Conservation (phyloP, 352 stramenopile genomes). For the Phytophthora meadii region DNA sequence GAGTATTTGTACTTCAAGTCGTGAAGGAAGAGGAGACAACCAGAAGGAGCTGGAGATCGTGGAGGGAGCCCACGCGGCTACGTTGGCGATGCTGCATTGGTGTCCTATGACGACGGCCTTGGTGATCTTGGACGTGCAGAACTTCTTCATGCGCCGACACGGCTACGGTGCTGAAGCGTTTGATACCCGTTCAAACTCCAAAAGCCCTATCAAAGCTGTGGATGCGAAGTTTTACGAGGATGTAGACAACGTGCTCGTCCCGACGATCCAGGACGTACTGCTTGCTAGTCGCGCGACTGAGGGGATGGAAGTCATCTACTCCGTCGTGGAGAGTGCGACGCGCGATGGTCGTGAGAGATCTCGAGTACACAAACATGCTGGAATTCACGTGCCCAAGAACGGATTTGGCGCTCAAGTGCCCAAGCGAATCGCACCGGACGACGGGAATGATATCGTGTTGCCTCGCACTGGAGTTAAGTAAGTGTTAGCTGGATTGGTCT, state of each 20-base stretch:
- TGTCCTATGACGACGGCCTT: constrained; percentile 72
- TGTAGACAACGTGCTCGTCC: constrained; percentile 59
- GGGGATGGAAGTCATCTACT: constrained; percentile 89
- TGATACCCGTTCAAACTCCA: not conserved
- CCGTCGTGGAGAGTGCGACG: constrained; percentile 89
- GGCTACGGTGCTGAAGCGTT: constrained; percentile 18
- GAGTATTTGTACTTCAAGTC: constrained; percentile 13
- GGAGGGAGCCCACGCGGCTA: constrained; percentile 4
- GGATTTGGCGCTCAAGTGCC: constrained; percentile 77
- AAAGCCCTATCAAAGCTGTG: constrained; percentile 18
- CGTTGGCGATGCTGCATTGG: constrained; percentile 46
- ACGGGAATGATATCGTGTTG: constrained; percentile 82
- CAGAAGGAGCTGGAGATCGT: constrained; percentile 5
- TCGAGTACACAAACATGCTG: constrained; percentile 88
- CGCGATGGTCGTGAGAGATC: constrained; percentile 85
- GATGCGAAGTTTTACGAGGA: constrained; percentile 51
- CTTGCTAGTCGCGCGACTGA: constrained; percentile 55
- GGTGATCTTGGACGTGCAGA: constrained; percentile 73
- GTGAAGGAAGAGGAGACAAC: constrained; percentile 19
- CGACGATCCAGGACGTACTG: constrained; percentile 67
- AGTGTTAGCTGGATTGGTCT: constrained; percentile 9
- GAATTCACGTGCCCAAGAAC: constrained; percentile 75
- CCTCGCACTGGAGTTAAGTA: constrained; percentile 84
- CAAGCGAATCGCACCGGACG: constrained; percentile 47
- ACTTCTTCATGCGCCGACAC: constrained; percentile 61